A percentile compares a stretch with the other conserved stretches of the same genome.
phyloP scores from a whole-genome alignment of 1,284 basidiomycete genomes.

The Sphaerobolus stellatus region DNA sequence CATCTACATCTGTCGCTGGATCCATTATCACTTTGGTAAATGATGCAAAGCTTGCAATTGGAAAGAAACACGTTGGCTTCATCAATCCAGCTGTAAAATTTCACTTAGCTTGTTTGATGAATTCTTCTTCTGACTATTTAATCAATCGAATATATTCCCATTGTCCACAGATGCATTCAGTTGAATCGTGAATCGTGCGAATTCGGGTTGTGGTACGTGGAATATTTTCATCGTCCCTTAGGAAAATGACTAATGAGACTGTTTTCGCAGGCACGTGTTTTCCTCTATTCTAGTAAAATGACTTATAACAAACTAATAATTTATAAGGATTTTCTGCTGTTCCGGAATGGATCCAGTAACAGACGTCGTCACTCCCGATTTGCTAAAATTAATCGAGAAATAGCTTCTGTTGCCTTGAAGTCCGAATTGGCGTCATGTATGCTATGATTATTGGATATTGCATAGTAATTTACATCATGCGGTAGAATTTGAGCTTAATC shows the following conservation, averaged over 20 bases:
- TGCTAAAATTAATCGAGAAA: slow-evolving; percentile 16
- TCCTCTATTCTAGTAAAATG: neutral
- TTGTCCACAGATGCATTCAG: slow-evolving; percentile 30
- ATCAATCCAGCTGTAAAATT: slow-evolving; percentile 37
- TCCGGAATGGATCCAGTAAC: slow-evolving; percentile 9
- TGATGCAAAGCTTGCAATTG: slow-evolving; percentile 40
- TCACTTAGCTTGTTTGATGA: neutral
- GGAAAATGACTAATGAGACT: neutral
- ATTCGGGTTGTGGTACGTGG: slow-evolving; percentile 40
- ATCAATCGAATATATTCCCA: slow-evolving; percentile 28
- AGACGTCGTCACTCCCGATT: slow-evolving; percentile 18
- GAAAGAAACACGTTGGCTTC: slow-evolving; percentile 39
- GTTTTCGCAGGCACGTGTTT: slow-evolving; percentile 5
- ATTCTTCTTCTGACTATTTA: neutral
- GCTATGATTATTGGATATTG: too few species aligned
- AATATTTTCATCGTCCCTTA: neutral
- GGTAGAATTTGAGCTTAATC: too few species aligned
- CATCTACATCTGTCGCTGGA: slow-evolving; percentile 43
- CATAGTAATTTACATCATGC: too few species aligned
- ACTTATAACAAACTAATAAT: neutral
- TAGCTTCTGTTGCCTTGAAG: slow-evolving; percentile 17
- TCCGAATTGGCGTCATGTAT: too few species aligned
- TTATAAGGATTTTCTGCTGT: slow-evolving; percentile 6
- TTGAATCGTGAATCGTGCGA: slow-evolving; percentile 36
- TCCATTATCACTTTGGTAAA: slow-evolving; percentile 49